Base-by-base conservation (phyloP, 371 early-diverging fungal species). In the Mortierella sp. region DNA sequence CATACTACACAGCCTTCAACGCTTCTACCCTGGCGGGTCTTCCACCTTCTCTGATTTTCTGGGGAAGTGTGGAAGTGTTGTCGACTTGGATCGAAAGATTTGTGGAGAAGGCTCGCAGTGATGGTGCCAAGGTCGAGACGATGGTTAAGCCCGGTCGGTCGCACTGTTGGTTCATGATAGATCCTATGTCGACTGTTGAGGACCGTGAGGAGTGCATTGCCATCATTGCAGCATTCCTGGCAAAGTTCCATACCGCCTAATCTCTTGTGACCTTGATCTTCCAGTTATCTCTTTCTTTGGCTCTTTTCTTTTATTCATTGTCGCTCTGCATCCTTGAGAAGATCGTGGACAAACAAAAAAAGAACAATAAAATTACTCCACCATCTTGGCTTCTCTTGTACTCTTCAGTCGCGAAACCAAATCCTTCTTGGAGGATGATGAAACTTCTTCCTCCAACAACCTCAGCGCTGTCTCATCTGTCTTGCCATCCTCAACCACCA, bases 111-210 rank as follows among this genome's bases (percentile, higher is more conserved):
- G 71, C 68, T 2, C 45, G 50, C 31, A 38, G 63, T 8, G 71
- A 77, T 52, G 71, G 77, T 1, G 73, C 52, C 2, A 52, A 73
- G 4, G 38, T 74, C 8, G 21, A 63, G 42, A 54, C 72, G 72
- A 16, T 47, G 31, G 10, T 73, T 10, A 58, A 75, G 28, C 76
- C 75, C 6, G 75, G 31, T 52, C 68, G 70, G 5, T 6, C 38
- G 45, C 79, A 79, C 28, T 44, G 38, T 19, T 79, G 70, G 79
- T 74, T 74, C 48, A 26, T 74, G 58, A 74, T 74, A 16, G 45
- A 63, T 44, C 8, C 38, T 19, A 31, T 42, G 1, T 79, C 79
- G 14, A 79, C 74, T 0, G 47, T 42, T 11, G 54, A 73, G 54
- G 74, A 79, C 38, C 74, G 79, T 8, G 11, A 55, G 13, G 57